Conservation (phyloP, 2,329 filamentous ascomycete species). For the Colletotrichum orchidophilum region DNA sequence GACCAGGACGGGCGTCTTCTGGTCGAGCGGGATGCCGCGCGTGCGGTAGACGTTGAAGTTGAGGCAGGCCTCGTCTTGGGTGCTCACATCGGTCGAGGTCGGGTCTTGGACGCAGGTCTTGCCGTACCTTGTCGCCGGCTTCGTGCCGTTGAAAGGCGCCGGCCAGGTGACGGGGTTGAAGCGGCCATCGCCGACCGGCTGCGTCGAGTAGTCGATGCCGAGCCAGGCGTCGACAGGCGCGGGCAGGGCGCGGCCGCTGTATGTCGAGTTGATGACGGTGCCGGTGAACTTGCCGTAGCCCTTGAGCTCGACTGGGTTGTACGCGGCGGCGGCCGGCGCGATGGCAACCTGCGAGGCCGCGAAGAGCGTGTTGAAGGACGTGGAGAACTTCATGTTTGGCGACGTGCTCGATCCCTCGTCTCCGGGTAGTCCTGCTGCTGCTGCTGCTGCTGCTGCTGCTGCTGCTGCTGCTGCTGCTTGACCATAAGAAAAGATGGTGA, state of each 20-base stretch:
- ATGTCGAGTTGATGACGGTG: conserved; percentile 45
- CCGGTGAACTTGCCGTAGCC: conserved; percentile 52
- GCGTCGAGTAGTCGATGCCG: conserved; percentile 55
- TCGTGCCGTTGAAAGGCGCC: conserved; percentile 49
- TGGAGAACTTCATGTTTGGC: conserved; percentile 17
- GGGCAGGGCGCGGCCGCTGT: conserved; percentile 44
- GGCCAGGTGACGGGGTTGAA: conserved; percentile 54
- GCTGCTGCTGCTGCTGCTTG: conserved; percentile 8
- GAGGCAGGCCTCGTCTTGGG: conserved; percentile 45
- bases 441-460: conserved; percentile 10
- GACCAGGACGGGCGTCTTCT: conserved; percentile 49
- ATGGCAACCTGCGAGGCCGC: conserved; percentile 21
- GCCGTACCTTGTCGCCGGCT: conserved; percentile 49
- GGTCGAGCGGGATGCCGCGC: conserved; percentile 42
- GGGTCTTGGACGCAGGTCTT: conserved; percentile 53
- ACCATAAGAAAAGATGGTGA: conserved; percentile 11
- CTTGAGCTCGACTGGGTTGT: conserved; percentile 41
- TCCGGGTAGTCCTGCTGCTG: neutral
- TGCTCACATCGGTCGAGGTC: conserved; percentile 22
- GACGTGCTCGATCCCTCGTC: conserved; percentile 9
- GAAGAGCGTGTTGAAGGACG: conserved; percentile 14
- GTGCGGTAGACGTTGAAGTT: conserved; percentile 53
- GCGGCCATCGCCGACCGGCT: conserved; percentile 50
- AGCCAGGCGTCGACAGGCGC: conserved; percentile 56
- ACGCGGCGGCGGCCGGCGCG: conserved; percentile 8